Conservation (phyloP, 2,329 filamentous ascomycete genomes). For the Podosphaera fusca region DNA sequence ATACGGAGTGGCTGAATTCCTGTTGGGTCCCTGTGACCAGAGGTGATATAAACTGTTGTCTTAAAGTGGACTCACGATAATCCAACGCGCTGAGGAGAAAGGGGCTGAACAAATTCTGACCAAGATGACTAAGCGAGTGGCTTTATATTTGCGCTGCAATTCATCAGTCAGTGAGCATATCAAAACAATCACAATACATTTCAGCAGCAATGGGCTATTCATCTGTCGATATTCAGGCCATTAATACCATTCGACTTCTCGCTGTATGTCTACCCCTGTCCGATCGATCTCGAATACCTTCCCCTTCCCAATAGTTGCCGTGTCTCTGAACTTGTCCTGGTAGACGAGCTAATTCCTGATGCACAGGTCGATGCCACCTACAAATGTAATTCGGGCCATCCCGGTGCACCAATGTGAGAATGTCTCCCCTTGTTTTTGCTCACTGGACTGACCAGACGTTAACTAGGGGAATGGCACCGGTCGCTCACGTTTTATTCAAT, state of each 20-base stretch:
- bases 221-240: conserved; percentile 69
- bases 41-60: no score
- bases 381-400: conserved; percentile 91
- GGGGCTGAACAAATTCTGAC: no score
- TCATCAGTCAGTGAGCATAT: no score
- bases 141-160: no score
- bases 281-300: background rate
- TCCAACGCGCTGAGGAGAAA: no score
- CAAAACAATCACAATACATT: background rate
- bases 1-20: no score
- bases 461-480: conserved; percentile 59
- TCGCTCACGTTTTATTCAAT: conserved; percentile 93
- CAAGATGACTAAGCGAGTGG: no score
- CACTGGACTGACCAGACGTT: conserved; percentile 15
- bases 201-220: conserved; percentile 51
- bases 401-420: conserved; percentile 83
- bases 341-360: conserved; percentile 6
- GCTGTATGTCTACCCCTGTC: conserved; percentile 49
- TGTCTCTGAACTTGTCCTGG: background rate
- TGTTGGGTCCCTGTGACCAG: no score
- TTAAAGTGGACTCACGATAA: no score
- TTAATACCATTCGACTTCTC: conserved; percentile 94
- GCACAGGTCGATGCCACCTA: conserved; percentile 86
- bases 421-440: background rate
- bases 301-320: background rate